phyloP scores from a whole-genome alignment of 2,329 filamentous ascomycete species.

The Pseudocercospora pini-densiflorae region DNA sequence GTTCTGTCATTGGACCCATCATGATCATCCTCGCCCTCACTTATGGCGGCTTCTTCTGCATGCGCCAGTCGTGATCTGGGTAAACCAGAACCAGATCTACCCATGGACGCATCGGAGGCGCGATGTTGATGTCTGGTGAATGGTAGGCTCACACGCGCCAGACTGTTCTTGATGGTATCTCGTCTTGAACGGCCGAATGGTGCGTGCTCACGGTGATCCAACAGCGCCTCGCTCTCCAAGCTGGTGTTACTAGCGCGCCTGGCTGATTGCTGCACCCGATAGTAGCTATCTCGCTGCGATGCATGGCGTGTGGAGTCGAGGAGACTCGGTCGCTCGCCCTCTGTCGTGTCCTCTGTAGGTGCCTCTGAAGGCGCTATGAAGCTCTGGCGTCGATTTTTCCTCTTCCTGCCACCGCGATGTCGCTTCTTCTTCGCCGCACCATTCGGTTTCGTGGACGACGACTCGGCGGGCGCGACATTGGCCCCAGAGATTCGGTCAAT shows the following conservation, averaged over 20 bases:
- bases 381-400: conserved; percentile 73
- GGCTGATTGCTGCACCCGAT: conserved; percentile 49
- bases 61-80: conserved; percentile 13
- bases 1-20: conserved; percentile 57
- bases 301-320: conserved; percentile 45
- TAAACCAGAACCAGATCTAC: conserved; percentile 9
- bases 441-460: conserved; percentile 10
- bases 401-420: conserved; percentile 62
- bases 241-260: conserved; percentile 76
- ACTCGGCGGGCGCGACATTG: conserved; percentile 5
- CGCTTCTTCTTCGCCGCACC: conserved; percentile 29
- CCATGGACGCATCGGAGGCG: conserved; percentile 24
- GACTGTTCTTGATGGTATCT: conserved; percentile 47
- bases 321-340: conserved; percentile 48
- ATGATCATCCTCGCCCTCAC: conserved; percentile 52
- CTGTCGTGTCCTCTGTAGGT: conserved; percentile 53
- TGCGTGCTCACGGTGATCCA: conserved; percentile 73
- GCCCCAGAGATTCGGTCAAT: neutral
- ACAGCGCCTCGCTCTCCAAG: conserved; percentile 82
- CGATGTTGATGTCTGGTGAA: conserved; percentile 31
- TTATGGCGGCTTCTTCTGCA: conserved; percentile 18
- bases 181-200: conserved; percentile 46
- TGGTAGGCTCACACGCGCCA: conserved; percentile 32
- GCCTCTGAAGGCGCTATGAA: conserved; percentile 72
- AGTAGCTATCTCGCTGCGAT: conserved; percentile 54